Evolutionary conservation across 805 yeast genomes (phyloP).

Genomic region (Cyberlindnera xylosilytica): DNA sequence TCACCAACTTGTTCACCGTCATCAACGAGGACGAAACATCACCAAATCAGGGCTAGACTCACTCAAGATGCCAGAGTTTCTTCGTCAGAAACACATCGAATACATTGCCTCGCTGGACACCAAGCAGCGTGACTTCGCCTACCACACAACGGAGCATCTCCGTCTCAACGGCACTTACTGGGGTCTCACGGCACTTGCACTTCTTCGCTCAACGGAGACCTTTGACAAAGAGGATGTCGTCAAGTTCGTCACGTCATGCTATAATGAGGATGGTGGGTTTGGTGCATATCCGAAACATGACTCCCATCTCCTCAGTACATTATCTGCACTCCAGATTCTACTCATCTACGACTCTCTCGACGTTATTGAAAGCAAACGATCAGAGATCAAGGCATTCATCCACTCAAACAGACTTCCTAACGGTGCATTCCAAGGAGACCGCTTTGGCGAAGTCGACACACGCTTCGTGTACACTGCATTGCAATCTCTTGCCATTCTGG

Average conservation of each 20-base stretch:
- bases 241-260: constrained; percentile 68
- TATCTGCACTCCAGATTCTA: constrained; percentile 82
- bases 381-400: constrained; percentile 35
- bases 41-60: too few relatives aligned
- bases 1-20: too few relatives aligned
- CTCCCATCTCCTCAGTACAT: constrained; percentile 78
- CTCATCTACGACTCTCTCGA: constrained; percentile 61
- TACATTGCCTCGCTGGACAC: constrained; percentile 55
- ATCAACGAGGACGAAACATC: too few relatives aligned
- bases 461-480: constrained; percentile 84
- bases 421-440: constrained; percentile 88
- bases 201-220: constrained; percentile 53
- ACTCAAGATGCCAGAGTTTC: too few relatives aligned
- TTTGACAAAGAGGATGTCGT: constrained; percentile 62
- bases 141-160: constrained; percentile 88
- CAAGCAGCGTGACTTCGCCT: constrained; percentile 60
- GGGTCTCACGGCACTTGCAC: constrained; percentile 79
- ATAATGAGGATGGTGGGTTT: constrained; percentile 71
- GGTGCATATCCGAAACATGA: constrained; percentile 90
- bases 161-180: constrained; percentile 91
- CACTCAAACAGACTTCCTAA: constrained; percentile 33
- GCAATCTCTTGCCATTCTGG: constrained; percentile 69
- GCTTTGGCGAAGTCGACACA: constrained; percentile 90
- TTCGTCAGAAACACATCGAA: constrained; percentile 51
- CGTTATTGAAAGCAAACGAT: constrained; percentile 29